phyloP scores from a whole-genome alignment of 306 rosid species.

The Medicago truncatula region MtrunA17r5.0-ANR NC_053044.1:30043501-30044000 shows the following conservation, averaged over 20 bases:
- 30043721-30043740: conserved; percentile 21
- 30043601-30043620: not conserved
- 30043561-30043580: not conserved
- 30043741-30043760: conserved; percentile 34
- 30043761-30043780: conserved; percentile 19
- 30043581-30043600: conserved; percentile 4
- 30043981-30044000: no score
- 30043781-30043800: not conserved
- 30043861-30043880: not conserved
- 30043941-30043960: not conserved
- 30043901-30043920: conserved; percentile 10
- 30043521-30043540: conserved; percentile 25
- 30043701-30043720: conserved; percentile 10
- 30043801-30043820: conserved; percentile 25
- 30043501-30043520: not conserved
- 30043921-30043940: not conserved
- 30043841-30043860: conserved; percentile 22
- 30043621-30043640: not conserved
- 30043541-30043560: conserved; percentile 32
- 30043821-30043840: conserved; percentile 8
- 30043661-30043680: not conserved
- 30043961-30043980: not conserved
- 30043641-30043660: conserved; percentile 12
- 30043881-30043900: not conserved
- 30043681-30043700: conserved; percentile 9